Base-by-base conservation (phyloP, 2,329 filamentous ascomycete species). In the Sclerotinia minor region DNA sequence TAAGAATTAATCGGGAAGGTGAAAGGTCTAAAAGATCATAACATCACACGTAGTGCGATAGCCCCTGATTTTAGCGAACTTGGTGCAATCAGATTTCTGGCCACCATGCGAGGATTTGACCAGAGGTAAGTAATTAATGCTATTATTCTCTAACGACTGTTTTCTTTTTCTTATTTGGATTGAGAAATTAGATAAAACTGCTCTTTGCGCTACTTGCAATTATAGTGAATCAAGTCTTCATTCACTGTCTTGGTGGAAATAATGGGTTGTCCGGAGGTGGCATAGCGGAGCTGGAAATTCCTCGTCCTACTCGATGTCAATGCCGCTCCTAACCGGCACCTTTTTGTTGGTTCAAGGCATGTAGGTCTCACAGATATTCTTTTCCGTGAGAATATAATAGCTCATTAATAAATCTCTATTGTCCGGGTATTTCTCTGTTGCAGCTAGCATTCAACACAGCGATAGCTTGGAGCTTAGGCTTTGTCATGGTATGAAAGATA, bases 391-490 rank as follows among this genome's bases (percentile, higher is more conserved):
- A 41, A 41, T 5, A 41, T 5, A 17, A 17, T 41, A 3, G 38
- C 13, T 15, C 1, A 35, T 55, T 8, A 13, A 35, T 35, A 32
- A 35, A 55, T 6, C 53, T 35, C 29, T 8, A 21, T n/a, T 32
- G 11, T 35, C 29, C 53, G 29, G 19, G 9, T 5, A 41, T 55
- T 17, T 35, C 32, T 38, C 53, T 55, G 29, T 26, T 11, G 13
- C 53, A 15, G 29, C 53, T 38, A 4, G 21, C 19, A 84, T 64
- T 58, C 13, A 41, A 2, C 1, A 41, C 15, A 3, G 32, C 52
- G 17, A n/a, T 15, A 13, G 21, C 32, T 15, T 7, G 5, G 53
- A 32, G 2, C 11, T 35, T 6, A n/a, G 9, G 13, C 53, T 55
- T 9, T 35, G 19, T 38, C 19, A 55, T 55, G 21, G 13, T 8